Evolutionary conservation across 495 filamentous ascomycete species (phyloP).

Genomic region (Astrocystis sublimbata): DNA sequence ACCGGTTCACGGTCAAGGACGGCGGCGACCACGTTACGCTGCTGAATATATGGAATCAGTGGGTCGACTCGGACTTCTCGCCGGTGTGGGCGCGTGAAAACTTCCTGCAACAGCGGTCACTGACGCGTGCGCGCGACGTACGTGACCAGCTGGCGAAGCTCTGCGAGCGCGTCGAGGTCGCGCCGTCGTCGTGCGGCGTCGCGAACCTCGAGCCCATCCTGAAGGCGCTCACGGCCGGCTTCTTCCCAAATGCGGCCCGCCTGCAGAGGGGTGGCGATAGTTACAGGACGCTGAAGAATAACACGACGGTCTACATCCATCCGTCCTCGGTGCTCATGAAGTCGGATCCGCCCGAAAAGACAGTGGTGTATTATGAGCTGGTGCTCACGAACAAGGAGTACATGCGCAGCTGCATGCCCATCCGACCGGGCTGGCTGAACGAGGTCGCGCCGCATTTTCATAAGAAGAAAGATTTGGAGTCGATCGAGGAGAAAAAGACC

Average conservation of each 20-base stretch:
- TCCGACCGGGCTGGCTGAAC: slow-evolving; percentile 81
- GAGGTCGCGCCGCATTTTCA: slow-evolving; percentile 96
- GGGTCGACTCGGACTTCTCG: slow-evolving; percentile 90
- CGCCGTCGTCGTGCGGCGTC: slow-evolving; percentile 64
- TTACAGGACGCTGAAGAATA: slow-evolving; percentile 94
- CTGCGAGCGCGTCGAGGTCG: slow-evolving; percentile 86
- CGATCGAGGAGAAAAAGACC: slow-evolving; percentile 77
- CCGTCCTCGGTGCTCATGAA: slow-evolving; percentile 81
- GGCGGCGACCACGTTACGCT: slow-evolving; percentile 90
- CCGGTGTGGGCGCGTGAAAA: slow-evolving; percentile 91
- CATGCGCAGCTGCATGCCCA: slow-evolving; percentile 82
- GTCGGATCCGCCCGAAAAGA: slow-evolving; percentile 72
- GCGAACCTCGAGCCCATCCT: slow-evolving; percentile 74
- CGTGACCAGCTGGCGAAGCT: slow-evolving; percentile 93
- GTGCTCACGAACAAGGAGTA: slow-evolving; percentile 94
- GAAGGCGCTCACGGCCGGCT: slow-evolving; percentile 86
- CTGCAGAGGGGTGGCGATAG: slow-evolving; percentile 82
- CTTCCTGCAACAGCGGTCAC: slow-evolving; percentile 84
- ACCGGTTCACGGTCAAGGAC: slow-evolving; percentile 87
- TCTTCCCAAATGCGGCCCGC: slow-evolving; percentile 92
- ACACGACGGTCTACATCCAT: slow-evolving; percentile 85
- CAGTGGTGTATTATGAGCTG: slow-evolving; percentile 88
- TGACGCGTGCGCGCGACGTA: slow-evolving; percentile 86
- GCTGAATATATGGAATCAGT: slow-evolving; percentile 97
- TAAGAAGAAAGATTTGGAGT: slow-evolving; percentile 89